Evolutionary conservation across 2,329 filamentous ascomycete species (phyloP), one percentile per base, ranked within the genome.

Genomic region (Sarocladiaceae sp.): DNA sequence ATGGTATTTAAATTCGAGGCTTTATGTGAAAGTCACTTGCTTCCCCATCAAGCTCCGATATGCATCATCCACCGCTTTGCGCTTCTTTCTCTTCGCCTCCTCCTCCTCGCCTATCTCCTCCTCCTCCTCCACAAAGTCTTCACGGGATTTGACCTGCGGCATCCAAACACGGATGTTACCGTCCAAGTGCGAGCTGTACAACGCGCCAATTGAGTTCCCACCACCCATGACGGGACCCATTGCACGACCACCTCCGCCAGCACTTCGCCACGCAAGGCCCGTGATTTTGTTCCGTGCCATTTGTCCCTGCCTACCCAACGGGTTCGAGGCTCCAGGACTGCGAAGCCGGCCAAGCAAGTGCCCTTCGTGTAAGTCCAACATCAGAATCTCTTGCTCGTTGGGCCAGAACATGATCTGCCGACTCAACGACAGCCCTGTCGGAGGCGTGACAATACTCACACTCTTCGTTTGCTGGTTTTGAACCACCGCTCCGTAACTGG

Each of bases 131-230:
- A 68, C 70, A 41, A 79, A 51, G 52, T 75, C 59, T 51, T 77
- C 64, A 26, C 65, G 67, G 4, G 74, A 77, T 1, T 69, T 63
- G 5, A 78, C 64, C 27, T 69, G 67, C 2, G 87, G 85, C 53
- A 74, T 73, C 89, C 91, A 96, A 3, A 78, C 78, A 34, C 84
- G 76, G 46, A 97, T 91, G 43, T 83, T 83, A 0, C 91, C 91
- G 58, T 96, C 88, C 3, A 83, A 73, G 55, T 95, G 88, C 2
- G 82, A 84, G 44, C 88, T 93, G 64, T 88, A 94, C 46, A 96
- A 57, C 7, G 68, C 73, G 1, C 76, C 76, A 4, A 70, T 52
- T 16, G 68, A 69, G 48, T 72, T 76, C 2, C 61, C 66, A 2
- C 75, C 76, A 3, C 76, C 76, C 68, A 78, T 75, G 51, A 84